Percentiles rank a stretch among this genome's conserved stretches.
phyloP scores from a whole-genome alignment of 164 flowering plant genomes.

The Houttuynia cordata region DNA sequence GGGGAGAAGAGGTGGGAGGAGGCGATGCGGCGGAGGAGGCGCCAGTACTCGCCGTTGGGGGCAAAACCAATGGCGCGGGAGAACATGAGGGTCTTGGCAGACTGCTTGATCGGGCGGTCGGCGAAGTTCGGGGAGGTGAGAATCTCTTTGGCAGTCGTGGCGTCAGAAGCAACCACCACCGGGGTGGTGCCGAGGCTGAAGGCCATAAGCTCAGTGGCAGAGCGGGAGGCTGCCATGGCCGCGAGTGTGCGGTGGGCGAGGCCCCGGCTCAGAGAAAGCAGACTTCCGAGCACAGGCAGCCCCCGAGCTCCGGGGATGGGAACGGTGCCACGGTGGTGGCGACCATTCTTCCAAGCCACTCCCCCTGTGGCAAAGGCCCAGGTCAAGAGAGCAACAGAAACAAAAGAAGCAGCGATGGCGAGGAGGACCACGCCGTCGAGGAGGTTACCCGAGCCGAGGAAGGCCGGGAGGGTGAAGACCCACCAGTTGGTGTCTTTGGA shows the following conservation, averaged over 20 bases:
- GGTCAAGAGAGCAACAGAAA: constrained; percentile 19
- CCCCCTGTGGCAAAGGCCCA: constrained; percentile 58
- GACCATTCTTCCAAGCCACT: constrained; percentile 49
- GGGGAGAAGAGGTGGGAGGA: constrained; percentile 55
- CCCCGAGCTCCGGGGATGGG: constrained; percentile 55
- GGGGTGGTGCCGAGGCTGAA: constrained; percentile 59
- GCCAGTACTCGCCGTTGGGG: constrained; percentile 63
- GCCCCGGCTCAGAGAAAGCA: constrained; percentile 31
- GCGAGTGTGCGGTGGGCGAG: constrained; percentile 53
- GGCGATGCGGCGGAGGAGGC: constrained; percentile 48
- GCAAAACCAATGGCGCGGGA: constrained; percentile 77
- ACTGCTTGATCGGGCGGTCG: constrained; percentile 63
- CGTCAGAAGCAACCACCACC: constrained; percentile 45
- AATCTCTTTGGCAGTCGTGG: constrained; percentile 45
- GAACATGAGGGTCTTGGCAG: constrained; percentile 59
- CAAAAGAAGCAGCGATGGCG: constrained; percentile 8
- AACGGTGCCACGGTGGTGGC: constrained; percentile 24
- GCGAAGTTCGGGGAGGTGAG: constrained; percentile 48
- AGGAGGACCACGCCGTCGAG: constrained; percentile 18
- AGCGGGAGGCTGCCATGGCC: constrained; percentile 20
- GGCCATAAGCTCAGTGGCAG: constrained; percentile 49
- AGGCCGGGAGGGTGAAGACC: constrained; percentile 44
- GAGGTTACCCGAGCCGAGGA: constrained; percentile 24
- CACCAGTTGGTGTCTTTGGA: constrained; percentile 42
- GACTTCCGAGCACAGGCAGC: constrained; percentile 49